These are phyloP conservation scores for Diutina pseudorugosa DNA, from an alignment of 1,139 yeast species.

Conservation along the genomic window DNA sequence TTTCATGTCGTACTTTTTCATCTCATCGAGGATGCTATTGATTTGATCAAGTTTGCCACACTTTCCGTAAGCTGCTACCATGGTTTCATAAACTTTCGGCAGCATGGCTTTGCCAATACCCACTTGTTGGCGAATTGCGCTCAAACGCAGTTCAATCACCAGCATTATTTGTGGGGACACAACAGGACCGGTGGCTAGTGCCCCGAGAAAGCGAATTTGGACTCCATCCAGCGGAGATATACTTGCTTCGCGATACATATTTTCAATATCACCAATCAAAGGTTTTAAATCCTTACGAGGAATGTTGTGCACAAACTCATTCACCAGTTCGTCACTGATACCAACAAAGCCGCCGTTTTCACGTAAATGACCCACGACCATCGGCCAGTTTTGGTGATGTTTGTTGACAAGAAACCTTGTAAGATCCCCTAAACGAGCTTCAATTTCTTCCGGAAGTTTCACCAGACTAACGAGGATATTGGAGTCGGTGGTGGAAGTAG, in stretches of 20 bases:
- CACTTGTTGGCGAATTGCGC: slow-evolving; percentile 10
- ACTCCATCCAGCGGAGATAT: slow-evolving; percentile 22
- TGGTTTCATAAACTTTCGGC: slow-evolving; percentile 18
- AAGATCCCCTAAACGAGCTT: slow-evolving; percentile 34
- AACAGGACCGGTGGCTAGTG: slow-evolving; percentile 18
- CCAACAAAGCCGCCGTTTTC: slow-evolving; percentile 28
- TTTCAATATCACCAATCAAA: slow-evolving; percentile 22
- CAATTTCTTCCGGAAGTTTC: slow-evolving; percentile 30
- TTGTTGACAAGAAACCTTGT: slow-evolving; percentile 33
- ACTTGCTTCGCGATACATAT: slow-evolving; percentile 23
- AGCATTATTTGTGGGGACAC: slow-evolving; percentile 14
- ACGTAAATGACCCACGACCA: slow-evolving; percentile 35
- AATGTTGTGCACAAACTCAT: slow-evolving; percentile 28
- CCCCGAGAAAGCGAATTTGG: slow-evolving; percentile 32
- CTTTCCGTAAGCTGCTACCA: slow-evolving; percentile 33
- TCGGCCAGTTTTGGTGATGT: slow-evolving; percentile 41
- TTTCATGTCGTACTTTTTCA: slow-evolving; percentile 35
- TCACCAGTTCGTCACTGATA: slow-evolving; percentile 24
- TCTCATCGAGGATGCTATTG: slow-evolving; percentile 28
- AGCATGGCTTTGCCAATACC: slow-evolving; percentile 12
- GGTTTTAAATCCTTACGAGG: slow-evolving; percentile 25
- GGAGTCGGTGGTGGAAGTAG: background rate
- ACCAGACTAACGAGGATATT: slow-evolving; percentile 4
- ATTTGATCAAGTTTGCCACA: slow-evolving; percentile 17
- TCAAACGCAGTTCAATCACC: slow-evolving; percentile 14